Evolutionary conservation across 176 grass and related monocot genomes (phyloP).

Genomic region (Raddia guianensis): DNA sequence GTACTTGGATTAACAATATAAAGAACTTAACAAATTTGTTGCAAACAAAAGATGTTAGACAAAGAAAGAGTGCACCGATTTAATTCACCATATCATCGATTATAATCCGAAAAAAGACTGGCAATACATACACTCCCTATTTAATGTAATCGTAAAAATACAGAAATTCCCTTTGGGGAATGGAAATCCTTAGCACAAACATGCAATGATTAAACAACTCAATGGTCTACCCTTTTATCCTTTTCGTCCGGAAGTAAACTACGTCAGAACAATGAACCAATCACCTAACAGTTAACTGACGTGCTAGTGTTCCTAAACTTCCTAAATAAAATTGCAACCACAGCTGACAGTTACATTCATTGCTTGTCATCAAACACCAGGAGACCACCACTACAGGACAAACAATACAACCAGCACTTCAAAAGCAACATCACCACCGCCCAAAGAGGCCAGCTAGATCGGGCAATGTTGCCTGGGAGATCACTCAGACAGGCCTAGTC

Average conservation of each 20-base stretch:
- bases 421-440: constrained; percentile 25
- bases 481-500: constrained; percentile 27
- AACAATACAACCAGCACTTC: background rate
- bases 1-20: background rate
- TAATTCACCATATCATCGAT: background rate
- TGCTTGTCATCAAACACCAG: background rate
- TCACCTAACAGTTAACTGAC: background rate
- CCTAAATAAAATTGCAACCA: background rate
- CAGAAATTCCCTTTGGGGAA: background rate
- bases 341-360: background rate
- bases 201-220: constrained; percentile 8
- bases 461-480: constrained; percentile 9
- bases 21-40: background rate
- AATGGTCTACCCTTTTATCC: background rate
- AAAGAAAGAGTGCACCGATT: background rate
- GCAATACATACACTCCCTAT: background rate
- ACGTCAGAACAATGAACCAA: background rate
- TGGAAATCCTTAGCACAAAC: background rate
- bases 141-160: background rate
- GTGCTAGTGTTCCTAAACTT: background rate
- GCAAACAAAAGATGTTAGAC: background rate
- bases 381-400: background rate
- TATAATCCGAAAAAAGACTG: background rate
- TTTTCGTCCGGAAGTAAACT: background rate
- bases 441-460: constrained; percentile 9